phyloP scores from a whole-genome alignment of 257 asterid genomes.

The Solanum okadae region DNA sequence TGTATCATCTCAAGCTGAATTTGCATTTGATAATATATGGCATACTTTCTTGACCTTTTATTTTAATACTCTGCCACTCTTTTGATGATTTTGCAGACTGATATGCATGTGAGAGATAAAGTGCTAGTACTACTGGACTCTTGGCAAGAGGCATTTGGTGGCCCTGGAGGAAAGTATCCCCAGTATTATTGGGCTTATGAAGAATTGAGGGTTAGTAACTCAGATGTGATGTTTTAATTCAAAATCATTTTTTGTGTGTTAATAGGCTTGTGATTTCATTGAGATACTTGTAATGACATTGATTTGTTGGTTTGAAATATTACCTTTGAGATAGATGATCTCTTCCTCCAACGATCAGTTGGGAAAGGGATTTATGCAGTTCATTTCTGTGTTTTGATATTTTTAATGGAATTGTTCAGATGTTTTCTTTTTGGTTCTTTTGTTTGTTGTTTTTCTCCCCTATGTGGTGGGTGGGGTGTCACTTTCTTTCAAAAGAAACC shows the following conservation, averaged over 20 bases:
- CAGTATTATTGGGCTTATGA: constrained; percentile 85
- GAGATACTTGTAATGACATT: background rate
- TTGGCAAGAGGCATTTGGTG: constrained; percentile 96
- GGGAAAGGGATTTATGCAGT: background rate
- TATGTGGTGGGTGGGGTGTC: background rate
- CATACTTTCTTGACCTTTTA: background rate
- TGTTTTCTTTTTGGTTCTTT: background rate
- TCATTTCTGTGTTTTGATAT: background rate
- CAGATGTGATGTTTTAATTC: background rate
- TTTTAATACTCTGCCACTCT: background rate
- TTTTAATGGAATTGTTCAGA: background rate
- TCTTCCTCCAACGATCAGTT: background rate
- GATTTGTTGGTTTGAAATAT: background rate
- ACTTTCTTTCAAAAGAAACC: background rate
- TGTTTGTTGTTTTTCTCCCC: background rate
- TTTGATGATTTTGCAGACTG: constrained; percentile 51
- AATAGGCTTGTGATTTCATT: background rate
- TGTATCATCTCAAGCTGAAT: background rate
- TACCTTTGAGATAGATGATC: background rate
- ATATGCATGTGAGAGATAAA: constrained; percentile 76
- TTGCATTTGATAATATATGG: background rate
- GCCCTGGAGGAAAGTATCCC: constrained; percentile 76
- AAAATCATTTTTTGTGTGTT: background rate
- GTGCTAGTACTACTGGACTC: constrained; percentile 58
- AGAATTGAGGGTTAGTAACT: constrained; percentile 60